Evolutionary conservation across 1,284 basidiomycete species (phyloP), one percentile per base, ranked within the genome.

Genomic region (Microbotryum lychnidis-dioicae): DNA sequence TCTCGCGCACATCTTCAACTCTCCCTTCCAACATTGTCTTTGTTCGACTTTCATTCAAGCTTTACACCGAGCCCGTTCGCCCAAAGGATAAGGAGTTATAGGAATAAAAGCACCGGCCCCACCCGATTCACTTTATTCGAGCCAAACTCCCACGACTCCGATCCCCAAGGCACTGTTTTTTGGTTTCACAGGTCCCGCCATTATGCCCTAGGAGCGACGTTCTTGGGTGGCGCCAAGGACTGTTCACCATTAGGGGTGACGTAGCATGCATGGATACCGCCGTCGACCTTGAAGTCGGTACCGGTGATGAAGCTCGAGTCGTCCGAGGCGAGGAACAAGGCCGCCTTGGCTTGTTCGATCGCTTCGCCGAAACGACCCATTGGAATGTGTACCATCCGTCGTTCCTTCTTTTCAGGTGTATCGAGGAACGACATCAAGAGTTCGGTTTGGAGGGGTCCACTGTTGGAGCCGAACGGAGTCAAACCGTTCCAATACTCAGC

Each of bases 281-380:
- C 92, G 71, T 96, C 92, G 56, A 97, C 91, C 73, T 86, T 84
- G 79, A 96, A 91, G 76, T 96, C 92, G n/a, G 68, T 65, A 8
- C 68, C 74, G n/a, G 94, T 78, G 65, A 78, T 74, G 70, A 77
- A 78, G 25, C 74, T 76, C 25, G 75, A 77, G 63, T 79, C 78
- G 65, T 79, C 77, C 23, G 77, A 77, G 2, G 78, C 80, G 33
- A 72, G 66, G 69, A 72, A 72, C 8, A 69, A 49, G 9, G 82
- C 92, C 48, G 85, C 90, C 72, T 87, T 87, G 29, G 94, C 93
- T 70, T 94, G 82, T 76, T 97, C 93, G 69, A 97, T 81, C 0
- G 93, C 93, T 79, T 97, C 91, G 57, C 93, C 93, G 75, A 97
- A 97, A 62, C 93, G 83, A 62, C 94, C 94, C 88, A 97, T 91